Evolutionary conservation across 2,329 filamentous ascomycete species (phyloP), one percentile per base, ranked within the genome.

Genomic region (Colletotrichum lini): DNA sequence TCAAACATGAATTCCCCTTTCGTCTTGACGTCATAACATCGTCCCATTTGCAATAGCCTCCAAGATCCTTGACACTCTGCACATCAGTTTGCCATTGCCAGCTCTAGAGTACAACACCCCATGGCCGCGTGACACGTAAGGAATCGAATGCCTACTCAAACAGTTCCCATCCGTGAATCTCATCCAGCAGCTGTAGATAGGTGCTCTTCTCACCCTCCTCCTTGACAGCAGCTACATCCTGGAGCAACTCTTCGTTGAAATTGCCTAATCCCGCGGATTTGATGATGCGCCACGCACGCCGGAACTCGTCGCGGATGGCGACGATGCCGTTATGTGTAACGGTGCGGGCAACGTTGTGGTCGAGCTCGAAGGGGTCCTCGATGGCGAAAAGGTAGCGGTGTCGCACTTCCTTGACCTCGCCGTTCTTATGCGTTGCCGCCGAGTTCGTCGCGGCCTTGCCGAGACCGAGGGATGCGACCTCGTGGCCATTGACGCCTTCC

Each of bases 281-380:
- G 73, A 95, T 89, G 69, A 97, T 92, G 45, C 89, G 85, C 89
- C 93, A 93, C 3, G 94, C 94, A 23, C 94, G 88, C 21, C 94
- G 88, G 77, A 97, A 96, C 81, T 98, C 94, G 76, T 96, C 92
- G 50, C 94, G 87, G 71, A 97, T 96, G 0, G 92, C 88, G 1
- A 94, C 91, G 73, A 97, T 94, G 2, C 94, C 94, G 72, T 91
- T 89, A 77, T 96, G 93, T 8, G 92, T 95, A 1, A 98, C 94
- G 0, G 94, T 97, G 60, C 94, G 87, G 3, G 93, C 95, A 44
- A 98, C 93, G 76, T 98, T 98, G 81, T 98, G 94, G 50, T 94
- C 91, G 2, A 91, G 82, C 82, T 98, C 94, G 77, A 98, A 98
- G 0, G 95, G 95, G 79, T 98, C 95, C 79, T 98, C 95, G 72